These are phyloP conservation scores for Ramalina peruviana DNA, from an alignment of 495 filamentous ascomycete species.

Conservation along the genomic window DNA sequence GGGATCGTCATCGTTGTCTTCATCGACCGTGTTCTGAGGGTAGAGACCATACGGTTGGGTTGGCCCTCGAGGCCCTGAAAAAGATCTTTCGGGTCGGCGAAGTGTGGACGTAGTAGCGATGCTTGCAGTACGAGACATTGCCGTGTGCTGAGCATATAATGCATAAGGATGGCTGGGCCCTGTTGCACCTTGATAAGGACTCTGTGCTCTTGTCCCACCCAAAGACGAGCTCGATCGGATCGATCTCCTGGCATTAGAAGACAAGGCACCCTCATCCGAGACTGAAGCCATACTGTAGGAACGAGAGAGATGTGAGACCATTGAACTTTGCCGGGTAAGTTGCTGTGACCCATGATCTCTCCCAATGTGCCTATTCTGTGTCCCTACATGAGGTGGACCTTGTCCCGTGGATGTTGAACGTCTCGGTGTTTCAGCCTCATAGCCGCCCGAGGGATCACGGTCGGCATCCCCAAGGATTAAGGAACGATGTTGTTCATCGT, in stretches of 20 bases:
- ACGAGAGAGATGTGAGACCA: slow-evolving; percentile 27
- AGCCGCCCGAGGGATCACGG: background rate
- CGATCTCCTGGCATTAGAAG: slow-evolving; percentile 5
- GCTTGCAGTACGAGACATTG: slow-evolving; percentile 47
- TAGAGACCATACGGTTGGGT: slow-evolving; percentile 83
- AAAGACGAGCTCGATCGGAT: slow-evolving; percentile 12
- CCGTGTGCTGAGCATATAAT: slow-evolving; percentile 38
- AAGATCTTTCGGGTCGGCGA: slow-evolving; percentile 42
- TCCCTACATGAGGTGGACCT: background rate
- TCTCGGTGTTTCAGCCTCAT: slow-evolving; percentile 19
- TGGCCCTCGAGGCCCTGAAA: slow-evolving; percentile 52
- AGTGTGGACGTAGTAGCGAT: slow-evolving; percentile 47
- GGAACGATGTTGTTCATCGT: slow-evolving; percentile 22
- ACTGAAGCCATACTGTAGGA: slow-evolving; percentile 13
- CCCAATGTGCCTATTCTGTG: slow-evolving; percentile 22
- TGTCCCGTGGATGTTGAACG: slow-evolving; percentile 9
- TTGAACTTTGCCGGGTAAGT: slow-evolving; percentile 25
- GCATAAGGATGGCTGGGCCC: slow-evolving; percentile 42
- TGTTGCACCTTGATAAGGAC: slow-evolving; percentile 40
- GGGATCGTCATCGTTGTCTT: slow-evolving; percentile 31
- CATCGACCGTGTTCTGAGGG: slow-evolving; percentile 52
- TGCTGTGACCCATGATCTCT: slow-evolving; percentile 26
- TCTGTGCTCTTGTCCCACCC: slow-evolving; percentile 28
- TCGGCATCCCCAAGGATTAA: background rate
- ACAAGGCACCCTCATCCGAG: slow-evolving; percentile 6